phyloP scores from a whole-genome alignment of 306 rosid species.

The Cercis canadensis region DNA sequence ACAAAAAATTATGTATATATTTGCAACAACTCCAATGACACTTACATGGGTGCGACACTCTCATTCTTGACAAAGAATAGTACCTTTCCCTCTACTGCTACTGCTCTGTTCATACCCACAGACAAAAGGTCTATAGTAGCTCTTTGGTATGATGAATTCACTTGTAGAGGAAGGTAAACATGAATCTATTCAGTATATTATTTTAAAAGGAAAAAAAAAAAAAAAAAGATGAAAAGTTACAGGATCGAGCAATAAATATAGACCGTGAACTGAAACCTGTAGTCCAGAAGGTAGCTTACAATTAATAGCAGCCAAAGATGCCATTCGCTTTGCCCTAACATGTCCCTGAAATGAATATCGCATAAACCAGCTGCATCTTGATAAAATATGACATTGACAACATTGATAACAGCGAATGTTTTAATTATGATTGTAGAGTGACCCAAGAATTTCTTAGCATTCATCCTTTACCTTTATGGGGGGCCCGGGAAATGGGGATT shows the following conservation, averaged over 20 bases:
- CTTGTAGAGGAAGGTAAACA: conserved; percentile 48
- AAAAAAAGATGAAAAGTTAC: background rate
- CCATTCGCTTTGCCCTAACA: conserved; percentile 68
- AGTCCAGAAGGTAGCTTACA: conserved; percentile 57
- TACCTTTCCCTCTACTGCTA: conserved; percentile 80
- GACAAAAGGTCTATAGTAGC: conserved; percentile 61
- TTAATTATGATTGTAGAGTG: too few species aligned
- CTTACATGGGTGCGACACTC: conserved; percentile 80
- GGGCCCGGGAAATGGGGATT: conserved; percentile 11
- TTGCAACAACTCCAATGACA: conserved; percentile 6
- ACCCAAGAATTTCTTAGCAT: background rate
- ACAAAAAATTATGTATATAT: too few species aligned
- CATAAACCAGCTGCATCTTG: conserved; percentile 30
- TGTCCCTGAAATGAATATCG: conserved; percentile 58
- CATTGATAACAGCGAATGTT: too few species aligned
- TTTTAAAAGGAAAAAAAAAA: background rate
- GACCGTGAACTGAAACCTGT: conserved; percentile 22
- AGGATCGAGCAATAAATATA: conserved; percentile 25
- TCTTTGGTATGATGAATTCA: conserved; percentile 60
- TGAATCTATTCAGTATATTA: conserved; percentile 39
- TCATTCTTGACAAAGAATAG: conserved; percentile 78
- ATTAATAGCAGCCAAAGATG: conserved; percentile 55
- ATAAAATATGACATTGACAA: background rate
- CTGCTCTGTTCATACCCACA: conserved; percentile 83
- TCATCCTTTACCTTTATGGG: background rate